Evolutionary conservation across 129 eudicot species (phyloP).

Genomic region (Flaveria linearis): DNA sequence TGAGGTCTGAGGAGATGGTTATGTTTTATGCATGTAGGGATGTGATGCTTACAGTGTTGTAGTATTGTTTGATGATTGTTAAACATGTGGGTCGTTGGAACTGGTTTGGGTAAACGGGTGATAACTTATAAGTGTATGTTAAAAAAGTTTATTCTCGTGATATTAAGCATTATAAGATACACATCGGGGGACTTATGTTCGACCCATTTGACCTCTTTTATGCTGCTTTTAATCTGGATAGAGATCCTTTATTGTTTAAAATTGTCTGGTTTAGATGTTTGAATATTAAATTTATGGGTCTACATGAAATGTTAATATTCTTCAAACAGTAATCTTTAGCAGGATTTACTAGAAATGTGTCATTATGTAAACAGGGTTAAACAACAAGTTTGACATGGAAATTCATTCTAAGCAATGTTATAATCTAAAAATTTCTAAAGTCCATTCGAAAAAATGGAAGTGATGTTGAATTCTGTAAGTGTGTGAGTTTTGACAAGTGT

Average conservation of each 20-base stretch:
- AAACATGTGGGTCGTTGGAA: background rate
- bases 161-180: background rate
- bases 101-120: background rate
- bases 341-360: conserved; percentile 4
- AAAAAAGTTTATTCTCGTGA: background rate
- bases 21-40: conserved; percentile 44
- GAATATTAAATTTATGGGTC: too few species aligned
- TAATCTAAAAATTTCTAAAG: background rate
- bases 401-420: background rate
- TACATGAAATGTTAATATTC: background rate
- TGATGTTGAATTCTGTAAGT: background rate
- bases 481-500: background rate
- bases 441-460: background rate
- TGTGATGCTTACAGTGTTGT: conserved; percentile 52
- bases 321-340: conserved; percentile 1
- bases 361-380: background rate
- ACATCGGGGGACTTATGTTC: background rate
- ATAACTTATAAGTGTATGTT: background rate
- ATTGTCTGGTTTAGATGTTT: too few species aligned
- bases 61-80: conserved; percentile 48
- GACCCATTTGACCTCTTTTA: conserved; percentile 6
- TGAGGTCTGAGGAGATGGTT: background rate
- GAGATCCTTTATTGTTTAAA: background rate
- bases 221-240: background rate
- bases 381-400: background rate